Conservation (phyloP, 1,284 basidiomycete species). For the Tylopilus orsonianus region DNA sequence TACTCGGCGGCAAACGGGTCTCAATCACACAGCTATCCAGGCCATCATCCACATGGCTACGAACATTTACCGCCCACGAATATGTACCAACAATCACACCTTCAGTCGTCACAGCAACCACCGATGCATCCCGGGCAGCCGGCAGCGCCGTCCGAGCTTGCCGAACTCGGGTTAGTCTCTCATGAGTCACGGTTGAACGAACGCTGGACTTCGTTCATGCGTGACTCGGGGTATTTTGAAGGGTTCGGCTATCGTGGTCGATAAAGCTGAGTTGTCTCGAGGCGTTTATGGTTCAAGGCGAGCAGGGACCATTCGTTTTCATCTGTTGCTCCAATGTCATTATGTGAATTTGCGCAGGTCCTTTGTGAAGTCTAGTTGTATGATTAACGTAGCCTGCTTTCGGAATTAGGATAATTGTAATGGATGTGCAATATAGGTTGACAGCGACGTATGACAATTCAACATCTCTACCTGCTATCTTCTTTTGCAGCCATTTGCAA, state of each 20-base stretch:
- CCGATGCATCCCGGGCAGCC: conserved; percentile 6
- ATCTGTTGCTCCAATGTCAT: no score
- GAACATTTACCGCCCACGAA: conserved; percentile 6
- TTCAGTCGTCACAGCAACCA: conserved; percentile 5
- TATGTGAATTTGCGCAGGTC: neutral
- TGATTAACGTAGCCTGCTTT: no score
- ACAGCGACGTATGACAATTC: conserved; percentile 36
- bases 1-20: conserved; percentile 10
- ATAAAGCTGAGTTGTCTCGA: conserved; percentile 3
- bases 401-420: no score
- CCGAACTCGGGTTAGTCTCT: conserved; percentile 51
- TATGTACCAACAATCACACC: conserved; percentile 5
- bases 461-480: neutral
- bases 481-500: no score
- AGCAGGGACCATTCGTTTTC: no score
- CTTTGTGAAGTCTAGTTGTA: no score
- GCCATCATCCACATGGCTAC: conserved; percentile 20
- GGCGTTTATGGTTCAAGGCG: no score
- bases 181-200: conserved; percentile 55
- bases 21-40: conserved; percentile 7
- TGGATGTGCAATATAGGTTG: no score
- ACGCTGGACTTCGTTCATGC: conserved; percentile 61
- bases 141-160: conserved; percentile 41
- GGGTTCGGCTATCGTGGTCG: conserved; percentile 33
- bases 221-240: conserved; percentile 46